Conservation (phyloP, 495 filamentous ascomycete genomes). For the Apodospora peruviana region DNA sequence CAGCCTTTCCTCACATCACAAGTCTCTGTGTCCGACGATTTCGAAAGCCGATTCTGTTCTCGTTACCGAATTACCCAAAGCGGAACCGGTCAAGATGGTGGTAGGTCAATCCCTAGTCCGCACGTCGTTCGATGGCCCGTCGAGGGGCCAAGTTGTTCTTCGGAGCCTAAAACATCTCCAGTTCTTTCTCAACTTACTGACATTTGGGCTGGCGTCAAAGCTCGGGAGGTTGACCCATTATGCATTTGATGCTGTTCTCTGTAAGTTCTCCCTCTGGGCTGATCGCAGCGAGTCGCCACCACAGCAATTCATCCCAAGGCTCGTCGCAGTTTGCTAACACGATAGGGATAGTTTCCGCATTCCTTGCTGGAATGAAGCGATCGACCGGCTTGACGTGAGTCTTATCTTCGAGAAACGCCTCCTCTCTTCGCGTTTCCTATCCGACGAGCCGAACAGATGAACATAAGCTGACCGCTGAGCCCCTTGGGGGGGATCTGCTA, state of each 20-base stretch:
- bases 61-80: too few relatives aligned
- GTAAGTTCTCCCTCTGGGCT: slow-evolving; percentile 45
- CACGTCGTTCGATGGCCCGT: neutral
- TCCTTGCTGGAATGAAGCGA: slow-evolving; percentile 92
- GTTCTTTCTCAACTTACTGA: slow-evolving; percentile 58
- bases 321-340: neutral
- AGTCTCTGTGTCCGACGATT: too few relatives aligned
- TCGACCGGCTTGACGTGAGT: slow-evolving; percentile 97
- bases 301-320: neutral
- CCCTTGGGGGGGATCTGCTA: slow-evolving; percentile 38
- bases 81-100: slow-evolving; percentile 34
- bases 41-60: too few relatives aligned
- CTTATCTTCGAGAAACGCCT: slow-evolving; percentile 4
- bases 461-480: slow-evolving; percentile 18
- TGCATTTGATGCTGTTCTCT: slow-evolving; percentile 90
- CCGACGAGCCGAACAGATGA: neutral
- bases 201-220: slow-evolving; percentile 61
- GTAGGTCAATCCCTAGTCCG: slow-evolving; percentile 24
- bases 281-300: neutral
- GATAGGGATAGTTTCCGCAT: slow-evolving; percentile 67
- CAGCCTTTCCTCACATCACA: neutral
- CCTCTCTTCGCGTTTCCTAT: neutral
- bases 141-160: slow-evolving; percentile 9
- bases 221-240: slow-evolving; percentile 89
- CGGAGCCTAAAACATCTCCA: slow-evolving; percentile 34